These are phyloP conservation scores for Dipteronia dyeriana DNA, from an alignment of 345 rosid genomes.

Conservation along the genomic window DNA sequence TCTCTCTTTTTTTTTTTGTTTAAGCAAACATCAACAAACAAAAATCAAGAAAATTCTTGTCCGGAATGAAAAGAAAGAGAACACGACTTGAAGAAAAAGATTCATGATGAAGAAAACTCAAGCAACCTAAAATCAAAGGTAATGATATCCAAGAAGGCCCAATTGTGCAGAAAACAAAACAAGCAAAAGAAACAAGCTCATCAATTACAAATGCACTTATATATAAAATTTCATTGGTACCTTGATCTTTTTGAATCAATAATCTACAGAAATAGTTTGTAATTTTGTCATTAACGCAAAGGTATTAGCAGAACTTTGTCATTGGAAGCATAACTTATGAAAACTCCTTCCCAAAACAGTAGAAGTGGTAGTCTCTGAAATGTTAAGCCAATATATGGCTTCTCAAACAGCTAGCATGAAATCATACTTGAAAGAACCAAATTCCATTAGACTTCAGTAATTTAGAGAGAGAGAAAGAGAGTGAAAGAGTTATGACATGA, in stretches of 20 bases:
- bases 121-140: neutral
- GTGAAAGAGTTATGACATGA: slow-evolving; percentile 7
- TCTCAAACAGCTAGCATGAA: neutral
- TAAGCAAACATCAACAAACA: neutral
- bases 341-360: neutral
- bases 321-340: neutral
- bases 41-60: neutral
- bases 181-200: slow-evolving; percentile 3
- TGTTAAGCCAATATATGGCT: neutral
- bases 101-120: neutral
- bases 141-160: neutral
- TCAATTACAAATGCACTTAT: slow-evolving; percentile 5
- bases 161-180: neutral
- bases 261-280: neutral
- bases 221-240: neutral
- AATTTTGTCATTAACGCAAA: neutral
- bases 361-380: neutral
- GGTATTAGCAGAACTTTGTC: neutral
- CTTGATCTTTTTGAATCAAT: neutral
- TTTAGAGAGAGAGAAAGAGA: neutral
- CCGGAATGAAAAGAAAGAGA: too few species aligned
- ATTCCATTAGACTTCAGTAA: neutral
- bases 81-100: too few species aligned
- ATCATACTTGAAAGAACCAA: neutral
- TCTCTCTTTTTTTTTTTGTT: neutral